A percentile compares a stretch with the other conserved stretches of the same genome.
Conservation (phyloP, 1,139 yeast genomes). For the Kodamaea suecica region DNA sequence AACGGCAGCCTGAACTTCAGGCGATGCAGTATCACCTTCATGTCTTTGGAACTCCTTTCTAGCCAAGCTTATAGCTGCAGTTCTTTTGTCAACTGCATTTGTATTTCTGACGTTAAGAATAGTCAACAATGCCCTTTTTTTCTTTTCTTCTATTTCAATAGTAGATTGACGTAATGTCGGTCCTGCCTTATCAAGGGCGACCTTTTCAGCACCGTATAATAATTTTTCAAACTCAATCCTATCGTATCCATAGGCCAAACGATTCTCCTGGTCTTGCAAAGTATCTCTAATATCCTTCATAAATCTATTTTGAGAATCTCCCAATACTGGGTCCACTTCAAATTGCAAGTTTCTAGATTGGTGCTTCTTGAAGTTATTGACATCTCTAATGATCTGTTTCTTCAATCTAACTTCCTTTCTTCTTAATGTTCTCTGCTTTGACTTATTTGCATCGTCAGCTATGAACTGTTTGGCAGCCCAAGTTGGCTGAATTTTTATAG, state of each 20-base stretch:
- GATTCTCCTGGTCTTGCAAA: constrained; percentile 53
- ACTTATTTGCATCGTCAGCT: constrained; percentile 25
- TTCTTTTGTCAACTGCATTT: constrained; percentile 53
- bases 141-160: constrained; percentile 49
- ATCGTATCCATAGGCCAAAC: constrained; percentile 58
- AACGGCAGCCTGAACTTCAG: constrained; percentile 94
- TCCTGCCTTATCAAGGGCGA: constrained; percentile 31
- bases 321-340: constrained; percentile 73
- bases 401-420: constrained; percentile 42
- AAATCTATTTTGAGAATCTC: constrained; percentile 65
- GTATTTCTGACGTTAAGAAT: constrained; percentile 75
- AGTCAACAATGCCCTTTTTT: constrained; percentile 67
- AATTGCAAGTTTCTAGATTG: constrained; percentile 30
- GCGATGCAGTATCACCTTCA: constrained; percentile 90
- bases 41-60: constrained; percentile 74
- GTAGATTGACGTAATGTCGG: constrained; percentile 43
- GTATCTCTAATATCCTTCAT: constrained; percentile 64
- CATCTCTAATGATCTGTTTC: constrained; percentile 44
- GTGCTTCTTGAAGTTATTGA: constrained; percentile 45
- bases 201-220: constrained; percentile 68
- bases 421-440: constrained; percentile 36
- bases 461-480: constrained; percentile 35
- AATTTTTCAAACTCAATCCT: constrained; percentile 70
- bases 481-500: constrained; percentile 22
- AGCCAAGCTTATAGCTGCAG: constrained; percentile 62